phyloP scores from a whole-genome alignment of 805 yeast genomes.

The Starmerella roubikii region DNA sequence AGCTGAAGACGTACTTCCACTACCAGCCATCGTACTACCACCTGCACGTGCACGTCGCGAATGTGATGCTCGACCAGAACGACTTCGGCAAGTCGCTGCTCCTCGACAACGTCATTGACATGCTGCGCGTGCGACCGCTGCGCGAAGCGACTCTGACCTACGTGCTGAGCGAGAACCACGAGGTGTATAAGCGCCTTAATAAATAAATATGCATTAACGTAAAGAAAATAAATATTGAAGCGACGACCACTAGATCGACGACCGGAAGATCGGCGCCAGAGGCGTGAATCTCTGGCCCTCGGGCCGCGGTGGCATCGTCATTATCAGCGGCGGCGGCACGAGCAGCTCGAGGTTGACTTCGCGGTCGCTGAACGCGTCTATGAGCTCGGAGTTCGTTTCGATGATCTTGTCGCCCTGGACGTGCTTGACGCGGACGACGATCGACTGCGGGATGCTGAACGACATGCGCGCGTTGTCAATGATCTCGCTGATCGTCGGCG shows the following conservation, averaged over 20 bases:
- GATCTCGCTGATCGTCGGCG: conserved; percentile 71
- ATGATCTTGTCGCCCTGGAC: conserved; percentile 24
- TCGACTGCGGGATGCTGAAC: conserved; percentile 39
- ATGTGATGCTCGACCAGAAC: conserved; percentile 50
- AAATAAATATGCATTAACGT: background rate
- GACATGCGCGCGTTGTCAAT: conserved; percentile 62
- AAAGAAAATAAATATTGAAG: background rate
- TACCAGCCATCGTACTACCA: conserved; percentile 94
- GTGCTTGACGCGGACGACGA: conserved; percentile 29
- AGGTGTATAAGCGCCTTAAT: conserved; percentile 30
- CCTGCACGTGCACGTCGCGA: conserved; percentile 83
- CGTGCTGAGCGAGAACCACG: conserved; percentile 63
- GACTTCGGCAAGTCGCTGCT: conserved; percentile 75
- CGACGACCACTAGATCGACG: background rate
- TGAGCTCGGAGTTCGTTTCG: conserved; percentile 36
- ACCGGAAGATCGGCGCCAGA: conserved; percentile 16
- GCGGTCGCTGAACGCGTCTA: conserved; percentile 32
- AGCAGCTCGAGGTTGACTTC: conserved; percentile 33
- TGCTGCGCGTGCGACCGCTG: conserved; percentile 36
- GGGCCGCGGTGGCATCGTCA: conserved; percentile 1
- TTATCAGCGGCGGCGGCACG: conserved; percentile 22
- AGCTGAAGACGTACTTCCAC: conserved; percentile 68
- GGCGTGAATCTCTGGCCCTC: conserved; percentile 8
- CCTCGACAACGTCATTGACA: conserved; percentile 69
- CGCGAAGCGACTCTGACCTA: conserved; percentile 54